Conservation (phyloP, 2,329 filamentous ascomycete genomes). For the Coniosporium tulheliwenetii region DNA sequence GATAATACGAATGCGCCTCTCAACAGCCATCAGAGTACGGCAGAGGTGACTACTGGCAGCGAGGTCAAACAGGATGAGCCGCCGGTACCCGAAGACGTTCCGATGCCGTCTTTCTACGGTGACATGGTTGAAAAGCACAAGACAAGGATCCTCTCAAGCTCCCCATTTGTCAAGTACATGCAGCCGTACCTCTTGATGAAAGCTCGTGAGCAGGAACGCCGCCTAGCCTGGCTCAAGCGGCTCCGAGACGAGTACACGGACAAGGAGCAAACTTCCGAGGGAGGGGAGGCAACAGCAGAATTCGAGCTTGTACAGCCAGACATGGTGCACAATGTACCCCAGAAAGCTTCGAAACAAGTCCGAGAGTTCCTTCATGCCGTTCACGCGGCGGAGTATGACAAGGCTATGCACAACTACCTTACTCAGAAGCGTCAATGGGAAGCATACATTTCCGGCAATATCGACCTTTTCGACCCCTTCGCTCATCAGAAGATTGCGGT, state of each 20-base stretch:
- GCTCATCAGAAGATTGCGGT: slow-evolving; percentile 95
- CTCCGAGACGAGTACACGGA: slow-evolving; percentile 54
- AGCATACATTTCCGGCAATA: slow-evolving; percentile 75
- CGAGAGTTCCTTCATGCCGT: slow-evolving; percentile 90
- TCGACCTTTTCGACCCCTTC: slow-evolving; percentile 84
- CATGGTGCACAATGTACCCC: slow-evolving; percentile 78
- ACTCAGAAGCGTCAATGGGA: slow-evolving; percentile 96
- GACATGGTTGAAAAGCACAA: slow-evolving; percentile 89
- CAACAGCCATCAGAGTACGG: no score
- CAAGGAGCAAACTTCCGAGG: slow-evolving; percentile 2
- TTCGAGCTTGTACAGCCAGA: slow-evolving; percentile 90
- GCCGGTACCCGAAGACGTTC: slow-evolving; percentile 54
- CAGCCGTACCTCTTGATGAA: slow-evolving; percentile 88
- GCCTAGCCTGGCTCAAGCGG: slow-evolving; percentile 65
- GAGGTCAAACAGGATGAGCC: slow-evolving; percentile 34
- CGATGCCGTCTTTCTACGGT: slow-evolving; percentile 84
- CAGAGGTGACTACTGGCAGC: slow-evolving; percentile 1
- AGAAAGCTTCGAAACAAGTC: slow-evolving; percentile 68
- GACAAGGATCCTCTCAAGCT: slow-evolving; percentile 85
- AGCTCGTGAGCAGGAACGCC: slow-evolving; percentile 77
- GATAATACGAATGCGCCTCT: not conserved
- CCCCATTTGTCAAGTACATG: slow-evolving; percentile 89
- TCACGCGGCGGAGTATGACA: slow-evolving; percentile 93
- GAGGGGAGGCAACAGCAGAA: slow-evolving; percentile 25
- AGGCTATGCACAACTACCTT: slow-evolving; percentile 81